phyloP scores from a whole-genome alignment of 108 stramenopile species.

The Skeletonema potamos region DNA sequence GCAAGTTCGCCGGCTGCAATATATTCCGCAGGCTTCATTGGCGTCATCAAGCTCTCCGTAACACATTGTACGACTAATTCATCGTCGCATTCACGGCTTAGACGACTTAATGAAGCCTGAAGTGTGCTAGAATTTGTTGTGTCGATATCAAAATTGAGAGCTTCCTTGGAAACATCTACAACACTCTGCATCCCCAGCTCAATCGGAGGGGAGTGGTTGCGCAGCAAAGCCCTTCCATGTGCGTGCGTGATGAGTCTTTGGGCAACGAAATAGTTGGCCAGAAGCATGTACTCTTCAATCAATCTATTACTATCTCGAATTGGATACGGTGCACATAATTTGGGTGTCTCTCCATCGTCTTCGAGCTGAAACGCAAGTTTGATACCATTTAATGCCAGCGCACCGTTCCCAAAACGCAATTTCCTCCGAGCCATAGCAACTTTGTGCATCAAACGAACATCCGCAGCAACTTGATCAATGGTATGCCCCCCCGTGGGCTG shows the following conservation, averaged over 20 bases:
- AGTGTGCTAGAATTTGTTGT: conserved; percentile 61
- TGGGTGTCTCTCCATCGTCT: conserved; percentile 86
- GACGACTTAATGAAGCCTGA: conserved; percentile 76
- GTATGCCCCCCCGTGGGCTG: conserved; percentile 86
- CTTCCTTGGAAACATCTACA: conserved; percentile 58
- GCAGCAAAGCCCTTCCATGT: conserved; percentile 69
- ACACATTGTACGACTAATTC: conserved; percentile 78
- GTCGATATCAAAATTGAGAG: conserved; percentile 68
- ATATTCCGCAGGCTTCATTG: conserved; percentile 92
- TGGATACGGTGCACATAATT: conserved; percentile 80
- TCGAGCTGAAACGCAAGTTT: conserved; percentile 92
- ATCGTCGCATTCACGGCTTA: conserved; percentile 69
- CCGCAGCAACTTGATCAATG: conserved; percentile 79
- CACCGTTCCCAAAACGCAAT: conserved; percentile 88
- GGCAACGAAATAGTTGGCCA: conserved; percentile 97
- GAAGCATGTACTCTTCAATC: conserved; percentile 98
- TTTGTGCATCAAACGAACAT: conserved; percentile 87
- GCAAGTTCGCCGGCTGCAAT: conserved; percentile 78
- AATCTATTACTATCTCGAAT: conserved; percentile 92
- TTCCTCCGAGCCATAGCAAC: conserved; percentile 84
- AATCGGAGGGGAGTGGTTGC: conserved; percentile 73
- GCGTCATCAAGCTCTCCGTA: conserved; percentile 83
- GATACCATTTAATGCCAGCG: conserved; percentile 84
- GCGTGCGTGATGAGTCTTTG: conserved; percentile 89
- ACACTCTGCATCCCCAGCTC: conserved; percentile 67